Evolutionary conservation across 257 asterid species (phyloP).

Genomic region (Solanum gracilifrons): DNA sequence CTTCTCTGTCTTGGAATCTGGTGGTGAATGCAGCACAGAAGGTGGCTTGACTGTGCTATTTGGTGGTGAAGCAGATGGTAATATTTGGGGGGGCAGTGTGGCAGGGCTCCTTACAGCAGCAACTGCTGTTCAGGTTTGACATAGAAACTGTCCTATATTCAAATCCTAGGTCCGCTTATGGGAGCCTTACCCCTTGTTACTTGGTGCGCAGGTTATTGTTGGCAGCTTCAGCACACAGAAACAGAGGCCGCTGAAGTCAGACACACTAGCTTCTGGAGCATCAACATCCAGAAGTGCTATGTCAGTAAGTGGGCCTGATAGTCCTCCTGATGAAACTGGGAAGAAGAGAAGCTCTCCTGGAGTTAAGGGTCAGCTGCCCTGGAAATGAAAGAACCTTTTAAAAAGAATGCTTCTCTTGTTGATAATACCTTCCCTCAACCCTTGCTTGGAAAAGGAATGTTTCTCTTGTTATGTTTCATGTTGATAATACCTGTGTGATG

Average conservation of each 20-base stretch:
- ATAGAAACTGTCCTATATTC: not conserved
- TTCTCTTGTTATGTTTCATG: not conserved
- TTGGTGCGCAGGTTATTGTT: slow-evolving; percentile 2
- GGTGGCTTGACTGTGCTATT: slow-evolving; percentile 6
- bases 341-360: not conserved
- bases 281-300: slow-evolving; percentile 1
- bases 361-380: not conserved
- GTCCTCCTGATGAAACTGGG: not conserved
- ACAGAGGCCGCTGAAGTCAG: not conserved
- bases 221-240: not conserved
- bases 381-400: not conserved
- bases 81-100: slow-evolving; percentile 3
- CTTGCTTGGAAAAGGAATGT: not conserved
- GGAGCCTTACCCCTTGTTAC: not conserved
- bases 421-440: too few relatives aligned
- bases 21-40: slow-evolving; percentile 3
- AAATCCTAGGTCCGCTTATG: too few relatives aligned
- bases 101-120: slow-evolving; percentile 10
- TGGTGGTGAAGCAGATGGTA: slow-evolving; percentile 1
- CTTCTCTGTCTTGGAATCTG: not conserved
- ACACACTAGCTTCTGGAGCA: not conserved
- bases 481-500: not conserved
- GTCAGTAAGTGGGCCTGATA: slow-evolving; percentile 5
- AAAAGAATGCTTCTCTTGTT: too few relatives aligned
- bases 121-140: slow-evolving; percentile 3